These are phyloP conservation scores for Pythium apleroticum DNA, from an alignment of 352 stramenopile genomes.

Conservation along the genomic window DNA sequence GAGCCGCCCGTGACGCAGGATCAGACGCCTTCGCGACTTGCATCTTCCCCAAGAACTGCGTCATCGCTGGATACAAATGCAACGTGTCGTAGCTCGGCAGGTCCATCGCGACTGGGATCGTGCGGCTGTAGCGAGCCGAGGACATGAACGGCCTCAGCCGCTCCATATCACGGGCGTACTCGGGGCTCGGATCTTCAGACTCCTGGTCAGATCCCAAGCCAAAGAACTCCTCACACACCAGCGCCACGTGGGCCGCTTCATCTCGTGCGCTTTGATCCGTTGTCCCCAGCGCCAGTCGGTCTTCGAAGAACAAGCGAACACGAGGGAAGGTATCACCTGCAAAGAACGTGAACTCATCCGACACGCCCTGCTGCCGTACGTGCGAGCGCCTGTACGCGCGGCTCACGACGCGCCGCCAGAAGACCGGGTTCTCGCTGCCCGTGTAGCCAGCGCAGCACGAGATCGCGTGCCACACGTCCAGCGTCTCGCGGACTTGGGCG, in stretches of 20 bases:
- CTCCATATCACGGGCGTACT: too few species aligned
- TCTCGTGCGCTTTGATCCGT: not conserved
- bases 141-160: not conserved
- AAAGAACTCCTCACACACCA: constrained; percentile 3
- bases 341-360: constrained; percentile 8
- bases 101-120: constrained; percentile 5
- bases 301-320: constrained; percentile 6
- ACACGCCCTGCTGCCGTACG: constrained; percentile 2
- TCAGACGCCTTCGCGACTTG: not conserved
- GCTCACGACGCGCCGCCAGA: constrained; percentile 5
- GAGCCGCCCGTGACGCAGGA: not conserved
- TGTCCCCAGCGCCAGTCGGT: not conserved
- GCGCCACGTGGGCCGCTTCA: not conserved
- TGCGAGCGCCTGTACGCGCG: constrained; percentile 5
- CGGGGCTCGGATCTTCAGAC: too few species aligned
- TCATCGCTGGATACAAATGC: not conserved
- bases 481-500: not conserved
- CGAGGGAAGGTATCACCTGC: not conserved
- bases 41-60: not conserved
- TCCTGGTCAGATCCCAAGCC: not conserved
- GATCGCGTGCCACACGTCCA: constrained; percentile 9
- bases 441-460: constrained; percentile 7
- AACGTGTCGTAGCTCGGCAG: constrained; percentile 2
- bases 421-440: constrained; percentile 3
- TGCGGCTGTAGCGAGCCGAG: not conserved